phyloP scores from a whole-genome alignment of 352 stramenopile species.

The Lagenidium sp. region DNA sequence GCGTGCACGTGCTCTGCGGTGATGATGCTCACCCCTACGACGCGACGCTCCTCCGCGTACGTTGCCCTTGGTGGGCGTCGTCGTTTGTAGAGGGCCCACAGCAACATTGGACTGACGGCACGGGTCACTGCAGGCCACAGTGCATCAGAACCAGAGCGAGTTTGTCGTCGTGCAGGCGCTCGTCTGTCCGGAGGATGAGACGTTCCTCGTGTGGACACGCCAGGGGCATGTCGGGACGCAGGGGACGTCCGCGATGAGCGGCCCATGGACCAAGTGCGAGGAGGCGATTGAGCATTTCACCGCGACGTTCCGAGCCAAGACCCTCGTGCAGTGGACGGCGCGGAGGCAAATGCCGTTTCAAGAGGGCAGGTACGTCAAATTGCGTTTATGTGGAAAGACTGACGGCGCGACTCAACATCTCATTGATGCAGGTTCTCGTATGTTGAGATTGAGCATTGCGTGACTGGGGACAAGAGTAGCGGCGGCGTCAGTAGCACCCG shows the following conservation, averaged over 20 bases:
- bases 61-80: conserved; percentile 1
- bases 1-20: conserved; percentile 22
- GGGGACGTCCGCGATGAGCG: conserved; percentile 33
- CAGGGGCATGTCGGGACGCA: conserved; percentile 30
- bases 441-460: conserved; percentile 55
- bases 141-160: conserved; percentile 55
- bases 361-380: conserved; percentile 24
- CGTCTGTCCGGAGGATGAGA: conserved; percentile 18
- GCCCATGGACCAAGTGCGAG: conserved; percentile 18
- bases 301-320: conserved; percentile 36
- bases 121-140: conserved; percentile 31
- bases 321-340: conserved; percentile 42
- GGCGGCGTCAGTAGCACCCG: conserved; percentile 4
- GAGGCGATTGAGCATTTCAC: conserved; percentile 42
- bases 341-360: conserved; percentile 37
- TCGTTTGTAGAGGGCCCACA: conserved; percentile 2
- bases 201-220: conserved; percentile 50
- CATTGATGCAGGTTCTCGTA: conserved; percentile 39
- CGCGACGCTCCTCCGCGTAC: conserved; percentile 52
- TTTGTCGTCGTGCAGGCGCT: conserved; percentile 59
- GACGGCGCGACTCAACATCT: background rate
- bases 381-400: background rate
- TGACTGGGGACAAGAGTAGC: conserved; percentile 27
- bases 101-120: no score
- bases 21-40: conserved; percentile 36